Evolutionary conservation across 2,329 filamentous ascomycete genomes (phyloP).

Genomic region (Phaeosphaeriaceae sp.): DNA sequence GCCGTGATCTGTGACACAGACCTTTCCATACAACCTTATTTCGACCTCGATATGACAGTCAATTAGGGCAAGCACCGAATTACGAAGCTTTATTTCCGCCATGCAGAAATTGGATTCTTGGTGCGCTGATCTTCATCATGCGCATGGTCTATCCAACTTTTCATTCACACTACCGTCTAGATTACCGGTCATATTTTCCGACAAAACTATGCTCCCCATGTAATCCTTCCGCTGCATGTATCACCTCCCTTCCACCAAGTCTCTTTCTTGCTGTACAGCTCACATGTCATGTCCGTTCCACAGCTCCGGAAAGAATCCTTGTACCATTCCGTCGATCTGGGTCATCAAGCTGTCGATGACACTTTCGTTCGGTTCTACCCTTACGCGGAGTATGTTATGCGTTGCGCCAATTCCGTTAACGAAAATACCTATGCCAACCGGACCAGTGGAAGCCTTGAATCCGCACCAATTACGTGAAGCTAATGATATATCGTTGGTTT

Average conservation of each 20-base stretch:
- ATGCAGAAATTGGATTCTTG: background rate
- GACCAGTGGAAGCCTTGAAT: background rate
- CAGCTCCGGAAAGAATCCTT: conserved; percentile 7
- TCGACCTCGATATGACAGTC: background rate
- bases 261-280: too few relatives aligned
- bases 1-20: background rate
- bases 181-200: background rate
- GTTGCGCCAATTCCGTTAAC: conserved; percentile 13
- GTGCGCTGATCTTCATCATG: background rate
- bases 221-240: background rate
- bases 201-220: background rate
- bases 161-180: background rate
- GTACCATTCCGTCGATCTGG: conserved; percentile 4
- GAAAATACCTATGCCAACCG: conserved; percentile 9
- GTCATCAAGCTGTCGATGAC: conserved; percentile 9
- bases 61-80: background rate
- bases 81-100: background rate
- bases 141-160: background rate
- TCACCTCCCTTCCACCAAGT: background rate
- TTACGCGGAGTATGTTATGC: conserved; percentile 7
- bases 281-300: background rate
- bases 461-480: conserved; percentile 10
- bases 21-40: conserved; percentile 5
- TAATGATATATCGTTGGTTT: conserved; percentile 8
- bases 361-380: background rate